phyloP scores from a whole-genome alignment of 352 stramenopile species.

The Thalassiosira allenii region DNA sequence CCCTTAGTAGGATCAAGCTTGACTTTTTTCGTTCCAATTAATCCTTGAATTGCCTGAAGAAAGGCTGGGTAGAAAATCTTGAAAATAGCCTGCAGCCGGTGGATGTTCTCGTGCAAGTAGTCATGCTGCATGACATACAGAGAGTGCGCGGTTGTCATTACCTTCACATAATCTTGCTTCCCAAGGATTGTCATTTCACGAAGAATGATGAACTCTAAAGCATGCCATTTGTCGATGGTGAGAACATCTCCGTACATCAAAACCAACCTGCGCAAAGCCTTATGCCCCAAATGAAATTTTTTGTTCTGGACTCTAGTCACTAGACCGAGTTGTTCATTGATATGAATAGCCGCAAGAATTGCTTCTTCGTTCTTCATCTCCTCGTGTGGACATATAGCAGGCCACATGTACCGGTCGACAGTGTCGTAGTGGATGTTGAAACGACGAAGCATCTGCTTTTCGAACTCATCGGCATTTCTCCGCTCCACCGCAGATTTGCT shows the following conservation, averaged over 20 bases:
- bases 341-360: neutral
- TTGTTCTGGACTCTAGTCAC: no score
- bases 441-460: neutral
- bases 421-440: neutral
- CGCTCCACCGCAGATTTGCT: neutral
- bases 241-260: slow-evolving; percentile 8
- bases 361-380: neutral
- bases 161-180: neutral
- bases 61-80: slow-evolving; percentile 19
- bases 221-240: slow-evolving; percentile 6
- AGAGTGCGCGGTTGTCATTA: neutral
- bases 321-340: neutral
- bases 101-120: slow-evolving; percentile 28
- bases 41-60: neutral
- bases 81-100: slow-evolving; percentile 10
- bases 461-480: neutral
- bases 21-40: slow-evolving; percentile 7
- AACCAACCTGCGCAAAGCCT: neutral
- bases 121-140: slow-evolving; percentile 13
- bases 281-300: no score
- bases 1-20: slow-evolving; percentile 22
- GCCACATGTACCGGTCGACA: neutral
- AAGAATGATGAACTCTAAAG: neutral
- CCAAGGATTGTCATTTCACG: neutral
- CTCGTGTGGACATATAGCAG: neutral